Base-by-base conservation (phyloP, 192 early-diverging fungal species). In the Radiomyces spectabilis region DNA sequence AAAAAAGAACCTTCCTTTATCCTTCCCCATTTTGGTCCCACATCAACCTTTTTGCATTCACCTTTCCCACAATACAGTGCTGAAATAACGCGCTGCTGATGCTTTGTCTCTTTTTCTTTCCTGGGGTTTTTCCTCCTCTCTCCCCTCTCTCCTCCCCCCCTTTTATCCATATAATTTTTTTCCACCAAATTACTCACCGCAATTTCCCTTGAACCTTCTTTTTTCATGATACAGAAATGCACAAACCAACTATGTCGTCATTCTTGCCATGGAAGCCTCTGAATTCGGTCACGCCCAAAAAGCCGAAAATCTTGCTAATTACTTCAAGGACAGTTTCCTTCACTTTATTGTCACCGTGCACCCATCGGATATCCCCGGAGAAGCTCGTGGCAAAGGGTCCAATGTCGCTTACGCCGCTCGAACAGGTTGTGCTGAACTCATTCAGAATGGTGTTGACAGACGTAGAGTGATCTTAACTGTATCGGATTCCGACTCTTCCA, bases 201-300 rank as follows among this genome's bases (percentile, higher is more conserved):
- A 25, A 21, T 49, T 12, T 42, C 16, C 16, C 53, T 29, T 41
- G n/a, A 31, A 24, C 41, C 12, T 27, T 43, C 43, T 29, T 31
- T 18, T 40, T 42, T 15, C 35, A 24, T 47, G 5, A 48, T 44
- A 26, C 18, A 69, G 72, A 32, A 73, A 72, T 47, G 65, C 75
- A 25, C 60, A 53, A 51, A 71, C 50, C 49, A 69, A 76, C 41
- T 74, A 79, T 63, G 59, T 78, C 57, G 69, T 88, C 39, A 78
- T 86, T 46, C 64, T 88, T 7, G 86, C 86, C 18, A 89, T 89
- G 86, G 86, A 89, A 65, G 83, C 75, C 26, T 70, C 71, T 32
- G 86, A 89, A 56, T 5, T 54, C n/a, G 81, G 78, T 21, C 46
- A 73, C 45, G 59, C 34, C 16, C 45, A 50, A 24, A 89, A 89